Conservation (phyloP, 768 basidiomycete genomes). For the Amanita pallidorosea region DNA sequence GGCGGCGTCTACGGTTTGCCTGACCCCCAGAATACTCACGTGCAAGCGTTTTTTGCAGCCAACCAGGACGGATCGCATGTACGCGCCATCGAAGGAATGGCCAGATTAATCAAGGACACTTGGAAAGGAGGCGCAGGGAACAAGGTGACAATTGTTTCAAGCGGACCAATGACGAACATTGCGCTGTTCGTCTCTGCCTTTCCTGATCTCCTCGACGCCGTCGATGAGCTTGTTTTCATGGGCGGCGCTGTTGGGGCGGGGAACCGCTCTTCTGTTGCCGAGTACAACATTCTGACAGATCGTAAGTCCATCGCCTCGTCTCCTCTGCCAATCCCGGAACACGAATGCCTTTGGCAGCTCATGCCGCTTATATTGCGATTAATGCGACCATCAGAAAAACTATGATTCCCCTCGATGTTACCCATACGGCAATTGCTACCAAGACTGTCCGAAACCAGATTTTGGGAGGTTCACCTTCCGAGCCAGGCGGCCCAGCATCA, state of each 20-base stretch:
- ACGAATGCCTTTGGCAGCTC: constrained; percentile 32
- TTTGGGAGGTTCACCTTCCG: constrained; percentile 24
- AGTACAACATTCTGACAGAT: constrained; percentile 77
- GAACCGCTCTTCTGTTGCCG: constrained; percentile 71
- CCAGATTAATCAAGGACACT: constrained; percentile 34
- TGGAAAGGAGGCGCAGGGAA: constrained; percentile 51
- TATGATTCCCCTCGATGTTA: constrained; percentile 85
- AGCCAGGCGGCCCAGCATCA: constrained; percentile 21
- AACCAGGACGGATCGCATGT: constrained; percentile 28
- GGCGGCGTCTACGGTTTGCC: constrained; percentile 79
- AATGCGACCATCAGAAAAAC: constrained; percentile 53
- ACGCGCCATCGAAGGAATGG: constrained; percentile 64
- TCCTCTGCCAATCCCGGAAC: neutral
- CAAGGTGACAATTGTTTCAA: constrained; percentile 62
- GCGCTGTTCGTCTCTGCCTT: constrained; percentile 54
- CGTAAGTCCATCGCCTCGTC: constrained; percentile 33
- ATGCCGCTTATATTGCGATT: constrained; percentile 76
- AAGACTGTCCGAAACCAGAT: constrained; percentile 39
- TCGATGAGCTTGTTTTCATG: constrained; percentile 79
- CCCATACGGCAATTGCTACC: constrained; percentile 76
- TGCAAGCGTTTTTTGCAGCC: constrained; percentile 38
- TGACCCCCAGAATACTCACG: constrained; percentile 30
- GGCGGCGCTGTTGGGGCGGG: constrained; percentile 84
- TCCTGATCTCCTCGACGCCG: constrained; percentile 36
- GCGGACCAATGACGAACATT: constrained; percentile 81